Percentiles rank a stretch among this genome's conserved stretches.
phyloP scores from a whole-genome alignment of 805 yeast species.

The Wickerhamiella brachini region DNA sequence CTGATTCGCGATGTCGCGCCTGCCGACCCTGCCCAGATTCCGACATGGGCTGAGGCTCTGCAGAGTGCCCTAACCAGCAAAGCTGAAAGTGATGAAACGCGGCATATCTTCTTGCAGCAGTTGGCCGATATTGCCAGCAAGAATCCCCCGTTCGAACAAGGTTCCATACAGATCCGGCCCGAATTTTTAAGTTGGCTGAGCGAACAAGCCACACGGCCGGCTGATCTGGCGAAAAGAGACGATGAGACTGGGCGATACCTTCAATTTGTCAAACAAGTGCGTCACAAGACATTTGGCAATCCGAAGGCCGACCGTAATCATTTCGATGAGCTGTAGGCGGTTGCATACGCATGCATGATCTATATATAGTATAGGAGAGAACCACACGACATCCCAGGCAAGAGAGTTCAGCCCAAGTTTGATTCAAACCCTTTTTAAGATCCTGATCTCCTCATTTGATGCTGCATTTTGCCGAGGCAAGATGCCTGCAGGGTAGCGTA shows the following conservation, averaged over 20 bases:
- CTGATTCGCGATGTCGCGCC: neutral
- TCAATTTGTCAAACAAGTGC: slow-evolving; percentile 3
- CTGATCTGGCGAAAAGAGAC: neutral
- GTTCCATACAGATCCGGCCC: slow-evolving; percentile 20
- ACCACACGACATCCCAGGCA: too few species aligned
- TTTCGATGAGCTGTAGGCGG: slow-evolving; percentile 1
- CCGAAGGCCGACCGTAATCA: slow-evolving; percentile 8
- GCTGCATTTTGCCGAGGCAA: neutral
- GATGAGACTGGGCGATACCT: neutral
- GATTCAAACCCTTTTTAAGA: too few species aligned
- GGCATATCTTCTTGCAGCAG: slow-evolving; percentile 1
- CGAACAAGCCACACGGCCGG: slow-evolving; percentile 23
- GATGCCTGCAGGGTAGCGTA: neutral
- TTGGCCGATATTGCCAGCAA: slow-evolving; percentile 5
- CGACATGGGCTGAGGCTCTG: neutral
- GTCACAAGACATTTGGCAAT: slow-evolving; percentile 10
- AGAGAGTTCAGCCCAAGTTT: too few species aligned
- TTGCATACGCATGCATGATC: neutral
- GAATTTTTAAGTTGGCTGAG: slow-evolving; percentile 55
- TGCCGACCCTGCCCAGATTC: neutral
- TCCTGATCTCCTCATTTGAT: neutral
- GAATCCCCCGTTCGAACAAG: slow-evolving; percentile 18
- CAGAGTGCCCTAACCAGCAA: neutral
- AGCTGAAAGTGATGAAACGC: neutral
- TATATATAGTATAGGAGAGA: neutral